Evolutionary conservation across 805 yeast genomes (phyloP), one percentile per base, ranked within the genome.

Genomic region (Suhomyces pyralidae): DNA sequence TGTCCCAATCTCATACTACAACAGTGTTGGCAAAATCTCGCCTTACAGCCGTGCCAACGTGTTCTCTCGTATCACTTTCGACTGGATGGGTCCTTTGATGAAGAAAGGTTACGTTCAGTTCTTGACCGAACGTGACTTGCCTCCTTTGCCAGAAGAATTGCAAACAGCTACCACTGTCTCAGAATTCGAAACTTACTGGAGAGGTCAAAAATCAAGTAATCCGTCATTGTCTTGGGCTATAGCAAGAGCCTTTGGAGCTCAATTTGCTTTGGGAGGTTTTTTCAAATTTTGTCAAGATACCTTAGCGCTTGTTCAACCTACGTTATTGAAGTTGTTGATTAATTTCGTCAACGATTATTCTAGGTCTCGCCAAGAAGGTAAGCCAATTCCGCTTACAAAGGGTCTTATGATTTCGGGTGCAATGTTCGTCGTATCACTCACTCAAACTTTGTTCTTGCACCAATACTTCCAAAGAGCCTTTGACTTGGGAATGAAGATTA

Each of bases 71-170:
- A 73, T 93, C 49, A 85, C 96, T 0, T 93, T 94, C 67, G 73
- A 84, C 25, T 94, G 99, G 98, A 90, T 94, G 96, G 84, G 90
- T 19, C 83, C 81, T 1, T 73, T 94, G 61, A 90, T 94, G 85
- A 81, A 73, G 58, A 81, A 81, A 50, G 98, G 98, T 14, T 87
- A 86, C 61, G 72, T 77, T 42, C 82, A 81, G 55, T 82, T 62
- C 61, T 73, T 84, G 61, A 67, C 56, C 68, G 79, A 80, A 59
- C 68, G 73, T 2, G 97, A 93, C 68, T 80, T 93, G 54, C 97
- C 97, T 15, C 79, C 81, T 15, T 79, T 94, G 48, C 97, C 98
- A 10, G 67, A 70, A 1, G 80, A 79, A 36, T 81, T 89, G 58
- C 82, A 80, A 51, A 77, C 97, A 7, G 70, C 71, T 20, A 66